A percentile compares a stretch with the other conserved stretches of the same genome.
Conservation (phyloP, 2,329 filamentous ascomycete species). For the Metarhizium brunneum region DNA sequence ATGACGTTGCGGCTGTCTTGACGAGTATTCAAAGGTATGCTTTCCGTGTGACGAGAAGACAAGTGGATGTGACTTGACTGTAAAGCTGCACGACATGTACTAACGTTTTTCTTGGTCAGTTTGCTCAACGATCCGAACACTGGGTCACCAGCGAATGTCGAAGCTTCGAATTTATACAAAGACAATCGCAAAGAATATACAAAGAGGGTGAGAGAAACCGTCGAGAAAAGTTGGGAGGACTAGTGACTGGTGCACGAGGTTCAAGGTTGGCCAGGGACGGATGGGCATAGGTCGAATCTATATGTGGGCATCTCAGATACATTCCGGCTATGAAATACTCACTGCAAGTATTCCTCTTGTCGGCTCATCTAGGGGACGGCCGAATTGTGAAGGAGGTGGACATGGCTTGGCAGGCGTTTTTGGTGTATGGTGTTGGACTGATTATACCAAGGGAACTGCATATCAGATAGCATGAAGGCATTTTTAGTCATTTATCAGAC, state of each 20-base stretch:
- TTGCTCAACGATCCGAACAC: constrained; percentile 96
- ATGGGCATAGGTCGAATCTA: not conserved
- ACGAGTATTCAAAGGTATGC: constrained; percentile 91
- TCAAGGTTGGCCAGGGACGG: not conserved
- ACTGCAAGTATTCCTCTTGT: not conserved
- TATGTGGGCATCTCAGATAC: not conserved
- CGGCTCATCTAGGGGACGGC: not conserved
- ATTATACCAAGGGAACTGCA: constrained; percentile 20
- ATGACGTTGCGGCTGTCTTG: constrained; percentile 92
- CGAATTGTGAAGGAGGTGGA: constrained; percentile 1
- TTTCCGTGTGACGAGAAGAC: not conserved
- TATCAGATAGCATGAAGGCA: constrained; percentile 8
- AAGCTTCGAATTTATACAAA: constrained; percentile 96
- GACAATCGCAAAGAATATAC: constrained; percentile 95
- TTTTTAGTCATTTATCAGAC: not conserved
- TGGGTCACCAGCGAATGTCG: constrained; percentile 94
- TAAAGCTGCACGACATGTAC: constrained; percentile 5
- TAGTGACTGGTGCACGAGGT: constrained; percentile 25
- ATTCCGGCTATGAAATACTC: not conserved
- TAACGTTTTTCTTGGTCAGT: constrained; percentile 39
- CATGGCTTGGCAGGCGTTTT: constrained; percentile 18
- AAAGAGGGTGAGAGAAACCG: constrained; percentile 89
- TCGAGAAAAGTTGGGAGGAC: constrained; percentile 99
- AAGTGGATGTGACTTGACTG: not conserved
- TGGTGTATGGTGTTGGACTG: constrained; percentile 22